phyloP scores from a whole-genome alignment of 2,329 filamentous ascomycete genomes.

The Cyphellophora europaea region DNA sequence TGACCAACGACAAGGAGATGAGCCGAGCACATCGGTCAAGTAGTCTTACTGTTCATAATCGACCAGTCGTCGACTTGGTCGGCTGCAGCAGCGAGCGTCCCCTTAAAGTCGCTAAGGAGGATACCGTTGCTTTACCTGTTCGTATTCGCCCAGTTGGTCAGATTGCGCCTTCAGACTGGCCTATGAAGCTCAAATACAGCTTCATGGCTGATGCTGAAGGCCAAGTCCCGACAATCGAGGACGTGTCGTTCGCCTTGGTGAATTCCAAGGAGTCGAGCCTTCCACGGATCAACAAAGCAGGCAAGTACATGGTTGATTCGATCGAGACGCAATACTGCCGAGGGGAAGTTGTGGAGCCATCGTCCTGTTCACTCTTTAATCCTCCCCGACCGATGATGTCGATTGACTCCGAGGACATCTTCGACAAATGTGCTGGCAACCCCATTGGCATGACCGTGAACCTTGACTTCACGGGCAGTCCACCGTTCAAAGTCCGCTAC shows the following conservation, averaged over 20 bases:
- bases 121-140: constrained; percentile 59
- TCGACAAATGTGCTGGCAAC: constrained; percentile 90
- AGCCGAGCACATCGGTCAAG: constrained; percentile 61
- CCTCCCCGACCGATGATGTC: constrained; percentile 75
- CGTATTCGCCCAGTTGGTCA: constrained; percentile 47
- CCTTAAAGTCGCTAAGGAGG: constrained; percentile 72
- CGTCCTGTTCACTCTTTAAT: constrained; percentile 86
- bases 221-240: constrained; percentile 47
- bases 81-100: constrained; percentile 74
- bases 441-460: constrained; percentile 84
- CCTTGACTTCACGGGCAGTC: constrained; percentile 82
- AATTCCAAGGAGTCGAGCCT: constrained; percentile 33
- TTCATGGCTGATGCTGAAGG: constrained; percentile 73
- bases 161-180: constrained; percentile 49
- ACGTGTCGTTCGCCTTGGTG: constrained; percentile 41
- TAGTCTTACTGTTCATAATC: constrained; percentile 75
- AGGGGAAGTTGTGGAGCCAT: constrained; percentile 85
- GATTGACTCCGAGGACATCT: constrained; percentile 69
- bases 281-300: constrained; percentile 63
- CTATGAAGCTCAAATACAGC: constrained; percentile 67
- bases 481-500: constrained; percentile 80
- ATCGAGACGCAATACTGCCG: constrained; percentile 72
- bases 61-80: constrained; percentile 61
- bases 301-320: constrained; percentile 76
- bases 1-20: constrained; percentile 21